A percentile compares a stretch with the other conserved stretches of the same genome.
These are phyloP conservation scores for Comarum palustre DNA, from an alignment of 306 rosid species.

Conservation along the genomic window DNA sequence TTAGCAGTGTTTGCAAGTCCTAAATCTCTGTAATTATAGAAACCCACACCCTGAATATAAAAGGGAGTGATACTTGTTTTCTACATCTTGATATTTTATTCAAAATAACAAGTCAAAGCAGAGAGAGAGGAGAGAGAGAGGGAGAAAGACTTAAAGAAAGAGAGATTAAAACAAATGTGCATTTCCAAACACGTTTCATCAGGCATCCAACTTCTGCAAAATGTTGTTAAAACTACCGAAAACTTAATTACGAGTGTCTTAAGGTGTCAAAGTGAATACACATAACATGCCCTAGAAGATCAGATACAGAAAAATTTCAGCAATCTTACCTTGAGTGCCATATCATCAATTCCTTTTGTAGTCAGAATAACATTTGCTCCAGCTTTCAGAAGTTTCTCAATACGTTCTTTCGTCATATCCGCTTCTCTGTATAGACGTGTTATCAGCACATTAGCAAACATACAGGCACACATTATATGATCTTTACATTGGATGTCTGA, in stretches of 20 bases:
- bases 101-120: background rate
- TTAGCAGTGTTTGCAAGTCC: background rate
- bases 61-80: background rate
- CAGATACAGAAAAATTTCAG: slow-evolving; percentile 16
- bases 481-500: background rate
- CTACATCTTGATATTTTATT: background rate
- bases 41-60: background rate
- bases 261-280: slow-evolving; percentile 1
- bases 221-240: background rate
- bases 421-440: slow-evolving; percentile 57
- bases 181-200: background rate
- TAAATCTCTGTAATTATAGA: background rate
- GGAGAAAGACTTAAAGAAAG: too few species aligned
- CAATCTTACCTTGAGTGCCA: slow-evolving; percentile 80
- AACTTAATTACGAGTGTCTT: background rate
- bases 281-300: background rate
- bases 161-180: background rate
- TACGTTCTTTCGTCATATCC: slow-evolving; percentile 93
- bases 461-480: background rate
- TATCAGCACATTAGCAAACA: slow-evolving; percentile 1
- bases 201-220: background rate
- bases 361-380: slow-evolving; percentile 97
- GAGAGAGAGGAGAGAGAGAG: background rate
- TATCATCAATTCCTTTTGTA: slow-evolving; percentile 97
- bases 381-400: slow-evolving; percentile 80